Evolutionary conservation across 2,329 filamentous ascomycete species (phyloP).

Genomic region (Apiospora phragmitis): DNA sequence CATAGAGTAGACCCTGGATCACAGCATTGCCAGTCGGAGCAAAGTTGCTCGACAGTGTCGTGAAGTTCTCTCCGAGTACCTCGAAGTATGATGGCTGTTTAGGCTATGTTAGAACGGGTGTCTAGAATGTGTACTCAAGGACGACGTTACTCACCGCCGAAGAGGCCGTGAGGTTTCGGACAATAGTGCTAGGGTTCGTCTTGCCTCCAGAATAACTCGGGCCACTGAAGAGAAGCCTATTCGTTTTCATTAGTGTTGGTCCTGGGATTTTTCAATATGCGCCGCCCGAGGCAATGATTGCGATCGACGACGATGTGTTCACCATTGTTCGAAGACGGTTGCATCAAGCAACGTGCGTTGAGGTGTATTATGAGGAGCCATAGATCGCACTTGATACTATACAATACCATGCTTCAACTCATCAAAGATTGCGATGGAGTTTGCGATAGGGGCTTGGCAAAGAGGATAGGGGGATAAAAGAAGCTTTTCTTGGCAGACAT

Average conservation of each 20-base stretch:
- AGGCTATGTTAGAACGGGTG: neutral
- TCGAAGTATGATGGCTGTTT: constrained; percentile 53
- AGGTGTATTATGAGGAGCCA: neutral
- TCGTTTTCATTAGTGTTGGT: neutral
- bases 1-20: constrained; percentile 80
- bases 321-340: neutral
- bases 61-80: constrained; percentile 59
- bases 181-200: constrained; percentile 53
- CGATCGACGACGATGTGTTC: neutral
- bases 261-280: neutral
- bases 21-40: constrained; percentile 56
- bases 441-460: constrained; percentile 6
- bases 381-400: constrained; percentile 11
- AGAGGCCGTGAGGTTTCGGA: constrained; percentile 57
- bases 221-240: constrained; percentile 61
- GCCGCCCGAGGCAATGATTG: neutral
- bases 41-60: constrained; percentile 72
- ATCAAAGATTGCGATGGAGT: neutral
- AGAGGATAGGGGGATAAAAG: neutral
- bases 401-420: neutral
- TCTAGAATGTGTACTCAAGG: constrained; percentile 18
- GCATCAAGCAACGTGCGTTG: neutral
- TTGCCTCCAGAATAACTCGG: constrained; percentile 53
- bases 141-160: constrained; percentile 50
- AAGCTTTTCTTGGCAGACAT: constrained; percentile 24